phyloP scores from a whole-genome alignment of 78 protist species.

The Carpediemonas membranifera region DNA sequence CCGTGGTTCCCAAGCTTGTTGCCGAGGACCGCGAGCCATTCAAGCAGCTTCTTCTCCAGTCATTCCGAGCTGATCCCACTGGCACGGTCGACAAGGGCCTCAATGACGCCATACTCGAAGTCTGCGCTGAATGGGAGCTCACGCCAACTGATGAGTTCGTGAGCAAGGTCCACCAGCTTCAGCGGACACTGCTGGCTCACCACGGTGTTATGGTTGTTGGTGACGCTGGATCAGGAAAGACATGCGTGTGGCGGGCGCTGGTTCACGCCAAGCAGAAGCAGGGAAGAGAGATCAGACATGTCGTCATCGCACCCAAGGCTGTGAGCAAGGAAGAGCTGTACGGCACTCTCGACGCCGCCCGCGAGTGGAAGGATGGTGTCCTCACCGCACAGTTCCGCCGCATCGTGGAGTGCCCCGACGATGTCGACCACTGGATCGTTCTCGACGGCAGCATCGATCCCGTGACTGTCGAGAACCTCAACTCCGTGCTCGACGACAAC shows the following conservation, averaged over 20 bases:
- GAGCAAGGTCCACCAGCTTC: slow-evolving; percentile 73
- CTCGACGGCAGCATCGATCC: slow-evolving; percentile 98
- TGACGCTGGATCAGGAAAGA: slow-evolving; percentile 79
- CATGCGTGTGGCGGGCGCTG: slow-evolving; percentile 68
- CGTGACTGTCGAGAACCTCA: slow-evolving; percentile 95
- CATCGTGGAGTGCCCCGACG: slow-evolving; percentile 69
- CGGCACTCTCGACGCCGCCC: slow-evolving; percentile 86
- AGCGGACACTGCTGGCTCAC: slow-evolving; percentile 66
- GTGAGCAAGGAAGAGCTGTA: slow-evolving; percentile 78
- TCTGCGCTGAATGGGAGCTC: slow-evolving; percentile 34
- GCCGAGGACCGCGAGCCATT: neutral
- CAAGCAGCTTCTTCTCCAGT: neutral
- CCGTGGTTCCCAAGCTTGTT: neutral
- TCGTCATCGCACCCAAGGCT: slow-evolving; percentile 91
- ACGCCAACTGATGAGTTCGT: slow-evolving; percentile 48
- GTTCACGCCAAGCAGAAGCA: slow-evolving; percentile 48
- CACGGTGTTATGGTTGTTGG: slow-evolving; percentile 95
- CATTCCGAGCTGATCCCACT: slow-evolving; percentile 1
- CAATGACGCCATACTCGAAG: neutral
- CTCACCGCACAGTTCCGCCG: slow-evolving; percentile 69
- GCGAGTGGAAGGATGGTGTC: slow-evolving; percentile 97
- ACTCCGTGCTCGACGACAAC: slow-evolving; percentile 93
- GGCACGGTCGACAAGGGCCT: too few relatives aligned
- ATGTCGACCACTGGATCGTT: slow-evolving; percentile 64
- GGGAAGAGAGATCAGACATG: slow-evolving; percentile 23